Conservation (phyloP, 2,329 filamentous ascomycete species). For the Fonsecaea erecta region DNA sequence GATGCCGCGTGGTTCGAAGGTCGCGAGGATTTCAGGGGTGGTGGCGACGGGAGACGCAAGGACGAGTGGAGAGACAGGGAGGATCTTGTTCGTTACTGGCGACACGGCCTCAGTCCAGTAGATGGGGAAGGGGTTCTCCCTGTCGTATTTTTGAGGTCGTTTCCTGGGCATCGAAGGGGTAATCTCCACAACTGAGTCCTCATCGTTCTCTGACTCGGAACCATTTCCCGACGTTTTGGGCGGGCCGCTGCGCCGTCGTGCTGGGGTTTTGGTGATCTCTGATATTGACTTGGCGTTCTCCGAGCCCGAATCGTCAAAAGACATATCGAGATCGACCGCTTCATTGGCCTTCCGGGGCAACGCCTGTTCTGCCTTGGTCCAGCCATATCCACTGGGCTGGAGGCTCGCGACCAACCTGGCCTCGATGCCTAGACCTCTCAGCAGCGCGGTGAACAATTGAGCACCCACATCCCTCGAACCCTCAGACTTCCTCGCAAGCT, state of each 20-base stretch:
- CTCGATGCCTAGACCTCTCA: slow-evolving; percentile 80
- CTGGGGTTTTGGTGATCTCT: slow-evolving; percentile 24
- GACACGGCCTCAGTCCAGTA: slow-evolving; percentile 95
- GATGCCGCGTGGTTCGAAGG: slow-evolving; percentile 79
- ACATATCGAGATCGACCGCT: slow-evolving; percentile 18
- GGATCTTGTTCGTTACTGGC: slow-evolving; percentile 75
- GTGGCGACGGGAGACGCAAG: slow-evolving; percentile 69
- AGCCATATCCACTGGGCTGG: slow-evolving; percentile 87
- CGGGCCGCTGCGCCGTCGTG: slow-evolving; percentile 32
- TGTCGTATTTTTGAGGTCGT: slow-evolving; percentile 63
- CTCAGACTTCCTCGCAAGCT: slow-evolving; percentile 68
- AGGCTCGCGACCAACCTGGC: slow-evolving; percentile 81
- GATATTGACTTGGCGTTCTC: slow-evolving; percentile 29
- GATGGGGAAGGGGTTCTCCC: slow-evolving; percentile 78
- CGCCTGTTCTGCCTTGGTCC: slow-evolving; percentile 79
- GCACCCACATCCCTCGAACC: slow-evolving; percentile 88
- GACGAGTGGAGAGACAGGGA: slow-evolving; percentile 77
- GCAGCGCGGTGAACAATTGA: slow-evolving; percentile 84
- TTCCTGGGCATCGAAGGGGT: slow-evolving; percentile 49
- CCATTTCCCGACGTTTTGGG: slow-evolving; percentile 12
- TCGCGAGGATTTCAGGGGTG: slow-evolving; percentile 71
- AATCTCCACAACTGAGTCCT: slow-evolving; percentile 64
- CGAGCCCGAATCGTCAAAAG: slow-evolving; percentile 26
- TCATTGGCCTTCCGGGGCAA: slow-evolving; percentile 27
- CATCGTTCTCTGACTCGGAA: slow-evolving; percentile 50